phyloP scores from a whole-genome alignment of 306 rosid genomes.

The Prunus kanzakura region DNA sequence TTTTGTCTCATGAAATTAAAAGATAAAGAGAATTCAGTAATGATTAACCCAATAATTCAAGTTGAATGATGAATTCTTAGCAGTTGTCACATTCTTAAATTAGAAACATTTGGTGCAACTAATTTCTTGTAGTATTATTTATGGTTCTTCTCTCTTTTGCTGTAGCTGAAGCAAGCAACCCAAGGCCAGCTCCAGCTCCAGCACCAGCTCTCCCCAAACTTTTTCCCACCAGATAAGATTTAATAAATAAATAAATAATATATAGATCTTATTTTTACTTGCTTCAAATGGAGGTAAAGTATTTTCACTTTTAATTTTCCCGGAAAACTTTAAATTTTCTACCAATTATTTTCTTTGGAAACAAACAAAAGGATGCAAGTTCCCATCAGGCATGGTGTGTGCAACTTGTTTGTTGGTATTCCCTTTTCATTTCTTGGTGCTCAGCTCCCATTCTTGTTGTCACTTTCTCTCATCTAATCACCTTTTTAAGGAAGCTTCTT shows the following conservation, averaged over 20 bases:
- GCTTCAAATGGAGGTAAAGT: conserved; percentile 72
- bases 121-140: neutral
- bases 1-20: neutral
- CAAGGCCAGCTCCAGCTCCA: neutral
- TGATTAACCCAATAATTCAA: too few species aligned
- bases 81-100: neutral
- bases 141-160: neutral
- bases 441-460: conserved; percentile 32
- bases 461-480: conserved; percentile 19
- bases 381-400: conserved; percentile 18
- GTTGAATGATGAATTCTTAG: neutral
- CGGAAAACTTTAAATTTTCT: conserved; percentile 1
- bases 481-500: conserved; percentile 29
- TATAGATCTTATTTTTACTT: conserved; percentile 28
- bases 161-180: conserved; percentile 15
- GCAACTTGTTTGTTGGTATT: conserved; percentile 37
- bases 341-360: conserved; percentile 10
- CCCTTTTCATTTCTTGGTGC: conserved; percentile 60
- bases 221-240: conserved; percentile 17
- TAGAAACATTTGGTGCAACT: neutral
- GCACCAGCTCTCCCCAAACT: neutral
- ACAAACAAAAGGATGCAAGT: conserved; percentile 26
- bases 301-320: conserved; percentile 38
- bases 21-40: too few species aligned
- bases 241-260: neutral